Base-by-base conservation (phyloP, 768 basidiomycete genomes). In the Tricholoma sp. region DNA sequence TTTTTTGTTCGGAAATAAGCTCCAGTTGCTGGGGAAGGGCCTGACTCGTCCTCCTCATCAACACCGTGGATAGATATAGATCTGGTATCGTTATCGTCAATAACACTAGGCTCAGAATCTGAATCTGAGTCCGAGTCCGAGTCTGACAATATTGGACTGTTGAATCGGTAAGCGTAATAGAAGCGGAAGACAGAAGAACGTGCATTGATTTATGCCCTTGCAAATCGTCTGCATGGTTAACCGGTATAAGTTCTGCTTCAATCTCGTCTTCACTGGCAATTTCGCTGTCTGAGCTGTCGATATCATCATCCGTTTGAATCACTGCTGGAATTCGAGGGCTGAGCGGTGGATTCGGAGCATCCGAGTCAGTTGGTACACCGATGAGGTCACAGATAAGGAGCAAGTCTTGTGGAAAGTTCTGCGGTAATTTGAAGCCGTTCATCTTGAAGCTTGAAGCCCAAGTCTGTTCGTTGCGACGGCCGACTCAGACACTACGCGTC, bases 211-310 rank as follows among this genome's bases (percentile, higher is more conserved):
- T 67, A 9, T 6, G 27, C n/a, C 8, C 47, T 18, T 29, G 16
- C 63, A 45, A 57, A 16, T 77, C 78, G 18, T 77, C 75, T 18
- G 79, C 80, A 21, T 73, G 71, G 5, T 71, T 61, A 16, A 66
- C 59, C 21, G 65, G 67, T 18, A 79, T 75, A 27, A 87, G 77
- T 58, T 79, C 79, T n/a, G 82, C 85, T 59, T 85, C 86, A 46
- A 89, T 83, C 66, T 90, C 90, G 37, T 83, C 83, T 65, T 88
- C 88, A 59, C 88, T 90, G 56, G 78, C 82, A 37, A 69, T 71
- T 46, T 81, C 82, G 57, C 66, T 72, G 18, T 79, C 76, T 16
- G 84, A 81, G 61, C 84, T 86, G 57, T 75, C 72, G 54, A 83
- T 83, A 63, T 79, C 77, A 54, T 83, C 79, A 10, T 74, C 70